These are phyloP conservation scores for Talaromyces wortmannii DNA, from an alignment of 495 filamentous ascomycete genomes.

Conservation along the genomic window DNA sequence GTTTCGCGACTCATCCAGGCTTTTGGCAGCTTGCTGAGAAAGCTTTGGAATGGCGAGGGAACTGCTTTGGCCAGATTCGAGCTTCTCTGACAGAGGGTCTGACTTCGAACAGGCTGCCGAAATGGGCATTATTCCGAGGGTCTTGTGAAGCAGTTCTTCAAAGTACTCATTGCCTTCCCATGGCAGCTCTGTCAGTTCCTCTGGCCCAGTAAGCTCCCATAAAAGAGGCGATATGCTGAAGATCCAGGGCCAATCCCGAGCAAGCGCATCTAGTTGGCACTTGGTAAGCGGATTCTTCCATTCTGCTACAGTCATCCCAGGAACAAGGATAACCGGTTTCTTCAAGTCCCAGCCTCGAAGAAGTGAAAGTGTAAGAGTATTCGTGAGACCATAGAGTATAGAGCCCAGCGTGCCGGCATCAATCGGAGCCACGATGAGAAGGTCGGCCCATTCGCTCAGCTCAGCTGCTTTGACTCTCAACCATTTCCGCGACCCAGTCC, in stretches of 20 bases:
- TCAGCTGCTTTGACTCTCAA: constrained; percentile 54
- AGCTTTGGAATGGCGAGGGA: constrained; percentile 1
- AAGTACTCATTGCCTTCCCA: constrained; percentile 66
- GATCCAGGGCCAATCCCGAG: constrained; percentile 77
- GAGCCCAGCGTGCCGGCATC: constrained; percentile 73
- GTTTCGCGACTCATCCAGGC: constrained; percentile 10
- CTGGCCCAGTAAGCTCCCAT: constrained; percentile 57
- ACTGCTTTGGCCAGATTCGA: neutral
- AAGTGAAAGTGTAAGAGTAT: constrained; percentile 65
- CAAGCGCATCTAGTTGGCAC: constrained; percentile 73
- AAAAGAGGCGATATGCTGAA: constrained; percentile 62
- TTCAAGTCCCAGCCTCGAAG: constrained; percentile 76
- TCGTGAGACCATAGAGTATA: constrained; percentile 75
- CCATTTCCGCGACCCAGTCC: constrained; percentile 38
- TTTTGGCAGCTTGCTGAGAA: neutral
- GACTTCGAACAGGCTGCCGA: constrained; percentile 4
- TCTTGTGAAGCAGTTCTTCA: constrained; percentile 57
- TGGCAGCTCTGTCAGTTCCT: constrained; percentile 40
- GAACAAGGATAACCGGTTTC: constrained; percentile 75
- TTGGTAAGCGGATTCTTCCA: constrained; percentile 84
- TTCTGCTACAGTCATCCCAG: constrained; percentile 73
- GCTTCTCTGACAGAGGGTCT: neutral
- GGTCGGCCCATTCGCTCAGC: constrained; percentile 79
- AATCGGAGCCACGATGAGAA: constrained; percentile 76
- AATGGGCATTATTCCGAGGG: constrained; percentile 16